Evolutionary conservation across 352 stramenopile genomes (phyloP), one percentile per base, ranked within the genome.

Genomic region (Globisporangium barbulae): DNA sequence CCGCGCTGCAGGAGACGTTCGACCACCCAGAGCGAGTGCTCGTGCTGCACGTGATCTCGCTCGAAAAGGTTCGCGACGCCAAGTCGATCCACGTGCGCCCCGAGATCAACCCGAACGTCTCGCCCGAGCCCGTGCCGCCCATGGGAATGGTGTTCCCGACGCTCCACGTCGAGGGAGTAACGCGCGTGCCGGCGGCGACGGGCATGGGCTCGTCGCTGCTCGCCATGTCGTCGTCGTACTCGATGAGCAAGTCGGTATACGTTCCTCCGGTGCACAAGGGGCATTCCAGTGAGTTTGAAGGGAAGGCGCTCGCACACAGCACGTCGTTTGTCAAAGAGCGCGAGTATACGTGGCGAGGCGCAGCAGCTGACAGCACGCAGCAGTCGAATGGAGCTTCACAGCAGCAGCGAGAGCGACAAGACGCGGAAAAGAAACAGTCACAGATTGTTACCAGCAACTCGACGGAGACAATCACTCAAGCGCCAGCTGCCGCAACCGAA

Each of bases 31-130:
- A 89, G 12, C 71, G 67, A 15, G 83, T 82, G 59, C 72, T 94
- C 13, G 74, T 92, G 65, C 73, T 94, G 49, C 85, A 94, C 67
- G 69, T 94, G 39, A 82, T 94, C 60, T 77, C 84, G 44, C 72
- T 94, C 39, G 68, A 71, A 21, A 79, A 85, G 30, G 81, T 92
- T 44, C 58, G 37, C 0, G 75, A 70, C 15, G 69, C 75, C 61
- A 81, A 79, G 61, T 69, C 70, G 30, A 90, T 94, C 63, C 79
- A 92, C 63, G 81, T 94, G 54, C 83, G 78, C 0, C 83, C 79
- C 0, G 83, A 92, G 57, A 82, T 86, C 64, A 89, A 92, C 70
- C 81, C 83, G 35, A 90, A 92, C 66, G 82, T 94, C 30, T 94
- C 85, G n/a, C 85, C 85, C 0, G 83, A 90, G 61, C 85, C 85